A percentile compares a stretch with the other conserved stretches of the same genome.
These are phyloP conservation scores for Suillus plorans DNA, from an alignment of 768 basidiomycete genomes.

Conservation along the genomic window DNA sequence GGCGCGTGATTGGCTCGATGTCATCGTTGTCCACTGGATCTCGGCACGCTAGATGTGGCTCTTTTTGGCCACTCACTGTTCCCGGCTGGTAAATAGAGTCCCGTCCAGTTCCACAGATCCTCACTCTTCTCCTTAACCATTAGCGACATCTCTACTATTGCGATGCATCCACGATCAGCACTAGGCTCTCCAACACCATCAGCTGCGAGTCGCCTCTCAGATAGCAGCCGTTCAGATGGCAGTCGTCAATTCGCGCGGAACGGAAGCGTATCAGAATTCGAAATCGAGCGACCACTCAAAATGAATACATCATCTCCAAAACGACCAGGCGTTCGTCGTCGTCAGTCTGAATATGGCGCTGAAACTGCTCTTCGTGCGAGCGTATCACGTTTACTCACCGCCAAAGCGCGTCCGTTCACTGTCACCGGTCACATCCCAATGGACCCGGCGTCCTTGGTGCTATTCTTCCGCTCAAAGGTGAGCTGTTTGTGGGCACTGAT, in stretches of 20 bases:
- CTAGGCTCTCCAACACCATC: slow-evolving; percentile 33
- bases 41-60: slow-evolving; percentile 32
- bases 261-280: slow-evolving; percentile 54
- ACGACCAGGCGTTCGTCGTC: slow-evolving; percentile 31
- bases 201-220: slow-evolving; percentile 39
- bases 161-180: slow-evolving; percentile 30
- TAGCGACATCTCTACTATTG: slow-evolving; percentile 10
- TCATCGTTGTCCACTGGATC: slow-evolving; percentile 25
- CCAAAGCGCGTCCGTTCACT: slow-evolving; percentile 63
- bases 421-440: slow-evolving; percentile 69
- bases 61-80: slow-evolving; percentile 31
- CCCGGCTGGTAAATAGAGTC: slow-evolving; percentile 30
- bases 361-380: slow-evolving; percentile 55
- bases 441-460: slow-evolving; percentile 61
- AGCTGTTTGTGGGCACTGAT: slow-evolving; percentile 16
- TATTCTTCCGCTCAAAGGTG: slow-evolving; percentile 83
- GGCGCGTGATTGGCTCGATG: slow-evolving; percentile 31
- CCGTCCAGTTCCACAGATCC: slow-evolving; percentile 13
- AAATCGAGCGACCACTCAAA: slow-evolving; percentile 58
- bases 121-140: slow-evolving; percentile 10
- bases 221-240: slow-evolving; percentile 34
- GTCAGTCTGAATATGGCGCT: slow-evolving; percentile 46
- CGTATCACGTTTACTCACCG: slow-evolving; percentile 53
- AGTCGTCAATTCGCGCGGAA: slow-evolving; percentile 38
- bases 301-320: slow-evolving; percentile 28